These are phyloP conservation scores for Phytophthora tubulina DNA, from an alignment of 352 stramenopile species.

Conservation along the genomic window DNA sequence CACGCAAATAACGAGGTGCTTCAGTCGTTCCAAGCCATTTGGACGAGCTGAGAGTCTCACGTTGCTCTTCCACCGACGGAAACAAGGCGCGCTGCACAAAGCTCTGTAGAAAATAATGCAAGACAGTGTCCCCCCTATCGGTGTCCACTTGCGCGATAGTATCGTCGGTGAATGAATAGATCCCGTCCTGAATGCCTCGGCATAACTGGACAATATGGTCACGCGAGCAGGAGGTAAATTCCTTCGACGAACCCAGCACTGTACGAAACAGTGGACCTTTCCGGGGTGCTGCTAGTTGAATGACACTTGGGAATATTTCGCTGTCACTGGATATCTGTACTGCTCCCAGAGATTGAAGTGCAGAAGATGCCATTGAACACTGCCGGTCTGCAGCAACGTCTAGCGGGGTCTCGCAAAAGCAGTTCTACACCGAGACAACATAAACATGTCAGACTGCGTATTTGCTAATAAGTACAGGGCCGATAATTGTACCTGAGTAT, in stretches of 20 bases:
- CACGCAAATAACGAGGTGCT: conserved; percentile 36
- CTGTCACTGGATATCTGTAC: conserved; percentile 47
- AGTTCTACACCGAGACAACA: conserved; percentile 47
- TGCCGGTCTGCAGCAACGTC: conserved; percentile 48
- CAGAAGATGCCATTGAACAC: conserved; percentile 39
- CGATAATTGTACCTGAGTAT: conserved; percentile 43
- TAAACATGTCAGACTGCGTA: conserved; percentile 2
- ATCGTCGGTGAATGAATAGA: conserved; percentile 47
- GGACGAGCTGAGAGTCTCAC: conserved; percentile 31
- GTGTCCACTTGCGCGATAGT: conserved; percentile 50
- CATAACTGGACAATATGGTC: conserved; percentile 49
- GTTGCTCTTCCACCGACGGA: conserved; percentile 48
- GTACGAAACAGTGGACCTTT: conserved; percentile 42
- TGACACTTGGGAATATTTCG: conserved; percentile 44
- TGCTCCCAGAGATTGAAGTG: conserved; percentile 46
- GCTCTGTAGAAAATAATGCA: conserved; percentile 61
- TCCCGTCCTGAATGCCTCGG: conserved; percentile 50
- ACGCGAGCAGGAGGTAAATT: conserved; percentile 48
- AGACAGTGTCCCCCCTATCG: conserved; percentile 55
- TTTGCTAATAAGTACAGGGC: not conserved
- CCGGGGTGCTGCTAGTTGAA: conserved; percentile 25
- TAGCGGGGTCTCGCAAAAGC: conserved; percentile 47
- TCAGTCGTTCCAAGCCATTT: conserved; percentile 51
- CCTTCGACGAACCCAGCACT: conserved; percentile 28
- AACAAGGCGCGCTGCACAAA: conserved; percentile 44